Percentiles rank a stretch among this genome's conserved stretches.
phyloP scores from a whole-genome alignment of 2,329 filamentous ascomycete species.

The Parasarocladium wereldwijsianum region DNA sequence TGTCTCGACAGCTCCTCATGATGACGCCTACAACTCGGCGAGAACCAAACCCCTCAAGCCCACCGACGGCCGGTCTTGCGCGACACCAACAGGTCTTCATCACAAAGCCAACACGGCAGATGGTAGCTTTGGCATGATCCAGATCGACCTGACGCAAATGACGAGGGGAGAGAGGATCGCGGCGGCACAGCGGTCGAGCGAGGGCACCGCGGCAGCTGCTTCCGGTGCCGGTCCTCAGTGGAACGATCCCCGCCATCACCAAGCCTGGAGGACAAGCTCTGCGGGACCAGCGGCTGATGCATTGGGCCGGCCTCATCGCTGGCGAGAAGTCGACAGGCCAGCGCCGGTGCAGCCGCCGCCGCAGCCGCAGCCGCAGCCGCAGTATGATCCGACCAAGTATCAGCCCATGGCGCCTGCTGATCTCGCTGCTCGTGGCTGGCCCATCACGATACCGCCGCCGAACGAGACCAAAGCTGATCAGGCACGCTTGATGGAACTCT shows the following conservation, averaged over 20 bases:
- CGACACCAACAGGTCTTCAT: conserved; percentile 45
- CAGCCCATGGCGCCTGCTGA: conserved; percentile 4
- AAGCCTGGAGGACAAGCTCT: too few species aligned
- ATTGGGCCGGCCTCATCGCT: too few species aligned
- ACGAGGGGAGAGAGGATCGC: conserved; percentile 31
- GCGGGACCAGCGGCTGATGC: too few species aligned
- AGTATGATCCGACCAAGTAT: background rate
- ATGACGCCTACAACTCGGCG: background rate
- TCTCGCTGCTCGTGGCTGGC: background rate
- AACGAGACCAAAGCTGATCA: conserved; percentile 44
- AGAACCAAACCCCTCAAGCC: conserved; percentile 1
- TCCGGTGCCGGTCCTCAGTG: background rate
- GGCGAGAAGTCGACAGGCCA: too few species aligned
- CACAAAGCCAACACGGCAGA: conserved; percentile 39
- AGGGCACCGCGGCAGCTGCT: conserved; percentile 44
- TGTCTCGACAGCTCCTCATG: background rate
- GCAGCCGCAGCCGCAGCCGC: conserved; percentile 8
- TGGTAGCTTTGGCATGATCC: conserved; percentile 49
- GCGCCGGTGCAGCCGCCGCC: conserved; percentile 1
- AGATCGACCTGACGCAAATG: conserved; percentile 32
- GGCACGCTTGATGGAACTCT: conserved; percentile 39
- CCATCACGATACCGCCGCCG: conserved; percentile 12
- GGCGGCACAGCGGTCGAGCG: conserved; percentile 45
- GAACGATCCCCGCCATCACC: background rate
- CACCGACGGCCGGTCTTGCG: conserved; percentile 18